phyloP scores from a whole-genome alignment of 208 protist genomes.

The Leishmania lainsoni region DNA sequence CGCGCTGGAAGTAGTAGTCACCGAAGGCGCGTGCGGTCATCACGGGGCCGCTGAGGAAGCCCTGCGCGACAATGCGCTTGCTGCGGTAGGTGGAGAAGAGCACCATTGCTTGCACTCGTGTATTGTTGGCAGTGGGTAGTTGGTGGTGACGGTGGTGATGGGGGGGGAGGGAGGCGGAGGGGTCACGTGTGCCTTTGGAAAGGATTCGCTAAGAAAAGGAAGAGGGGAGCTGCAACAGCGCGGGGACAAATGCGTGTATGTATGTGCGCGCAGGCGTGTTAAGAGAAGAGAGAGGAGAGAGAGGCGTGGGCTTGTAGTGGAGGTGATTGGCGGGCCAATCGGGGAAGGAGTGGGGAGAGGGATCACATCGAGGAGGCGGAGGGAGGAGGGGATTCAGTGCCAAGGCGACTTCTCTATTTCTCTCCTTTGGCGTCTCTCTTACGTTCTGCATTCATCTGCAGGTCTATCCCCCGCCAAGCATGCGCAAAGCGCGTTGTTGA shows the following conservation, averaged over 20 bases:
- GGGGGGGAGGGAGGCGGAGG: not conserved
- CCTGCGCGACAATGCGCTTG: conserved; percentile 63
- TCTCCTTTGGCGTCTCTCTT: not conserved
- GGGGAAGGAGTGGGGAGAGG: not conserved
- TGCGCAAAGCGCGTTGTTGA: not conserved
- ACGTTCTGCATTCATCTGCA: not conserved
- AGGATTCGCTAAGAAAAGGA: not conserved
- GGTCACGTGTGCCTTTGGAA: not conserved
- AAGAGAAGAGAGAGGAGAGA: not conserved
- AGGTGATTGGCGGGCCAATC: too few species aligned
- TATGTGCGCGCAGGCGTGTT: not conserved
- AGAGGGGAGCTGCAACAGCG: not conserved
- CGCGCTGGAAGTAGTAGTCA: conserved; percentile 86
- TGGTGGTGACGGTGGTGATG: not conserved
- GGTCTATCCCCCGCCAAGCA: not conserved
- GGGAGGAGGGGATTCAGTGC: not conserved
- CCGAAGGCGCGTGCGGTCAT: conserved; percentile 72
- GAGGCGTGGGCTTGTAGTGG: not conserved
- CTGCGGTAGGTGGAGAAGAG: conserved; percentile 86
- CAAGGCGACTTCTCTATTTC: not conserved
- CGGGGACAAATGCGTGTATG: not conserved
- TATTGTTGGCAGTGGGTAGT: not conserved
- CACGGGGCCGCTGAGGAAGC: conserved; percentile 69
- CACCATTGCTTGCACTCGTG: conserved; percentile 40
- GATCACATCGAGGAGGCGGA: not conserved